These are phyloP conservation scores for Leccinellum rugosiceps DNA, from an alignment of 768 basidiomycete species.

Conservation along the genomic window DNA sequence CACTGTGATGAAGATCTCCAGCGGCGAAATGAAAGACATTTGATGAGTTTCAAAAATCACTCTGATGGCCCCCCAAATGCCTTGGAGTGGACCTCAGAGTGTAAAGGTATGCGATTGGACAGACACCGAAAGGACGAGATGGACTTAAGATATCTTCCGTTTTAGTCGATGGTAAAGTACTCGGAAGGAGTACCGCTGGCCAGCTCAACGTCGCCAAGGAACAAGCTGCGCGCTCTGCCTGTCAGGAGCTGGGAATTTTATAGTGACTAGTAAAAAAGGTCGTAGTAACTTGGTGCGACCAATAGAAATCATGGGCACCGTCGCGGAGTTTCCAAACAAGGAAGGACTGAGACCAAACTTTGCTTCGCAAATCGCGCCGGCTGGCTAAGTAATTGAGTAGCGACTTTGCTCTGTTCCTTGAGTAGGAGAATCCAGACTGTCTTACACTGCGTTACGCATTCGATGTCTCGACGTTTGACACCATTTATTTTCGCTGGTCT, in stretches of 20 bases:
- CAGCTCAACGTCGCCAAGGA: constrained; percentile 48
- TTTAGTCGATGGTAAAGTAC: constrained; percentile 45
- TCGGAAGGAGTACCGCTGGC: constrained; percentile 44
- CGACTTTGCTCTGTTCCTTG: neutral
- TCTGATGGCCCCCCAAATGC: constrained; percentile 41
- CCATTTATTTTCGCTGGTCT: constrained; percentile 55
- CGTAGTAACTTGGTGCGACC: neutral
- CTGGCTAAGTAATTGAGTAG: neutral
- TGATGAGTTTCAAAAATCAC: constrained; percentile 42
- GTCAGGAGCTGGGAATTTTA: constrained; percentile 30
- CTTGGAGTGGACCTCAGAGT: constrained; percentile 49
- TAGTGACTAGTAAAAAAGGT: constrained; percentile 2
- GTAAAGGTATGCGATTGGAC: constrained; percentile 45
- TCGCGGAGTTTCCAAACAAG: constrained; percentile 30
- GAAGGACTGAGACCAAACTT: constrained; percentile 6
- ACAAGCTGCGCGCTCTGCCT: constrained; percentile 43
- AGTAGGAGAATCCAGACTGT: neutral
- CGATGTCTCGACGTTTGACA: constrained; percentile 38
- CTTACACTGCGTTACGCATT: neutral
- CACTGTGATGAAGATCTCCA: constrained; percentile 36
- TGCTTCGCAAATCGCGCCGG: constrained; percentile 2
- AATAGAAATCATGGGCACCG: neutral
- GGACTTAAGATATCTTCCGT: constrained; percentile 2
- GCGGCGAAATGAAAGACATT: constrained; percentile 21
- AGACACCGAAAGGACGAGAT: neutral